Conservation (phyloP, 305 asterid genomes). For the Solanum chacoense region DNA sequence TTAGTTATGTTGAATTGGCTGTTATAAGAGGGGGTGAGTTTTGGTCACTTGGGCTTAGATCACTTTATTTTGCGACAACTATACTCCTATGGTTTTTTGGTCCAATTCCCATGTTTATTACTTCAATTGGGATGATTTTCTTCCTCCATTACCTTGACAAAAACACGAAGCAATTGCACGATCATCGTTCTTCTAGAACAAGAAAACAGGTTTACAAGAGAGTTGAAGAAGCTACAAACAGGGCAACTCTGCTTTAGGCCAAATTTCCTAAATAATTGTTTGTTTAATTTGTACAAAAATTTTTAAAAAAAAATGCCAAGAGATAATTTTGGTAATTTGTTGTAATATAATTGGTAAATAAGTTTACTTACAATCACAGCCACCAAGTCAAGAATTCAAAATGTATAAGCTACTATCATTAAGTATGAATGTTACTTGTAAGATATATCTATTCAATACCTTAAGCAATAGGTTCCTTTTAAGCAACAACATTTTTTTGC, state of each 20-base stretch:
- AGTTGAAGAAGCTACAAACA: background rate
- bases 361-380: background rate
- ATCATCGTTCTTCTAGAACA: background rate
- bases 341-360: background rate
- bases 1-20: slow-evolving; percentile 38
- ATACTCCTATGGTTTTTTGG: slow-evolving; percentile 64
- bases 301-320: background rate
- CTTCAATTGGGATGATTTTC: slow-evolving; percentile 41
- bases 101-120: slow-evolving; percentile 62
- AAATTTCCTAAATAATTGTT: background rate
- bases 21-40: slow-evolving; percentile 66
- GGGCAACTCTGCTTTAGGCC: background rate
- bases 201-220: background rate
- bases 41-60: slow-evolving; percentile 69
- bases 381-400: background rate
- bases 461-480: background rate
- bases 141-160: slow-evolving; percentile 45
- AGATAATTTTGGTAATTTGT: background rate
- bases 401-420: background rate
- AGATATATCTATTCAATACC: background rate
- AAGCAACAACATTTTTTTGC: background rate
- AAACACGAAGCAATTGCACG: slow-evolving; percentile 31
- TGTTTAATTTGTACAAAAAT: background rate
- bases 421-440: background rate
- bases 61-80: slow-evolving; percentile 48